phyloP scores from a whole-genome alignment of 2,329 filamentous ascomycete genomes.

The Bipolaris gigantea region DNA sequence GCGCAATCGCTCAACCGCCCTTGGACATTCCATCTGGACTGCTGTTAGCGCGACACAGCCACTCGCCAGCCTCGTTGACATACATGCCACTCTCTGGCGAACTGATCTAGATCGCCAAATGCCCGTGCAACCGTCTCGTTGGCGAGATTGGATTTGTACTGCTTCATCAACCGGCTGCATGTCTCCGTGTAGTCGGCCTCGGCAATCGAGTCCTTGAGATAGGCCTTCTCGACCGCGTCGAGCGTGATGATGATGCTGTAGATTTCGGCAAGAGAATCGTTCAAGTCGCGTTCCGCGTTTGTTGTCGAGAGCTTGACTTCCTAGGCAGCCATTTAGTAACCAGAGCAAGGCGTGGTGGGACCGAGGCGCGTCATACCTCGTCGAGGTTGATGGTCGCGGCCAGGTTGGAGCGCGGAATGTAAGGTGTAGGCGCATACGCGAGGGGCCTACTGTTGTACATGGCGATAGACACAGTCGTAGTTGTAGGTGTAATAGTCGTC shows the following conservation, averaged over 20 bases:
- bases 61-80: constrained; percentile 39
- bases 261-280: constrained; percentile 94
- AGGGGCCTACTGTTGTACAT: constrained; percentile 60
- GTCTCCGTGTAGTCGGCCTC: constrained; percentile 95
- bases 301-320: constrained; percentile 91
- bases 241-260: constrained; percentile 97
- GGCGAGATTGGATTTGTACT: constrained; percentile 92
- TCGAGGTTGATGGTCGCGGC: constrained; percentile 92
- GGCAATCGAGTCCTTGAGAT: constrained; percentile 89
- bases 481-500: no score
- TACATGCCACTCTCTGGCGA: constrained; percentile 91
- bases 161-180: constrained; percentile 88
- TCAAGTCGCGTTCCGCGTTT: constrained; percentile 84
- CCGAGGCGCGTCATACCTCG: constrained; percentile 60
- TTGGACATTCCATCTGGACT: constrained; percentile 82
- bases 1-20: constrained; percentile 87
- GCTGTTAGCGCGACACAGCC: constrained; percentile 15
- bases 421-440: constrained; percentile 86
- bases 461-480: background rate
- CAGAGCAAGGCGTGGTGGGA: background rate
- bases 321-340: constrained; percentile 50
- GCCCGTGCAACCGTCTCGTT: constrained; percentile 88
- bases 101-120: constrained; percentile 85
- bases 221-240: constrained; percentile 94
- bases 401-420: constrained; percentile 80